Evolutionary conservation across 2,329 filamentous ascomycete genomes (phyloP).

Genomic region (Calonectria leucothoes): DNA sequence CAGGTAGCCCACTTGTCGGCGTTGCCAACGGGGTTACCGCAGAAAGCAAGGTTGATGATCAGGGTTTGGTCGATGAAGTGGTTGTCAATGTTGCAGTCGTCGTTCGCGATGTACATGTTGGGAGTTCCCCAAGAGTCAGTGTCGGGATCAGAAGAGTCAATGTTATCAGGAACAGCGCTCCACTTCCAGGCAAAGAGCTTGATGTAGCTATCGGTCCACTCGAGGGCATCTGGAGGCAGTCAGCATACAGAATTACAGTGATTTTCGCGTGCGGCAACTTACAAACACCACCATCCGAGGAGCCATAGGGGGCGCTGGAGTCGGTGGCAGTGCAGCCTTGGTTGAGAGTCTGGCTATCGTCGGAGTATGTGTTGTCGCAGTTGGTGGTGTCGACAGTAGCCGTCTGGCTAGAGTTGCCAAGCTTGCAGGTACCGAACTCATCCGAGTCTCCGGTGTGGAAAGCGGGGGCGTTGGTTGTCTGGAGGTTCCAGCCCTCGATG

Average conservation of each 20-base stretch:
- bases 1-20: constrained; percentile 29
- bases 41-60: constrained; percentile 80
- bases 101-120: constrained; percentile 67
- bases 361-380: constrained; percentile 53
- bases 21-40: constrained; percentile 73
- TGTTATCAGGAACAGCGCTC: constrained; percentile 47
- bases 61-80: constrained; percentile 77
- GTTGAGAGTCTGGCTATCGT: constrained; percentile 46
- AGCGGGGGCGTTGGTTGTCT: constrained; percentile 66
- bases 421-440: constrained; percentile 49
- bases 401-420: constrained; percentile 46
- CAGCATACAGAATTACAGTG: constrained; percentile 33
- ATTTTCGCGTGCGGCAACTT: constrained; percentile 50
- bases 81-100: constrained; percentile 70
- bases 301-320: constrained; percentile 52
- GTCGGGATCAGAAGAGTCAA: constrained; percentile 61
- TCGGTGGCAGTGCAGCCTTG: constrained; percentile 57
- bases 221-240: constrained; percentile 47
- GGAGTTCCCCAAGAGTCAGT: constrained; percentile 75
- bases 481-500: constrained; percentile 73
- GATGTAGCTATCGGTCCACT: constrained; percentile 55
- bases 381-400: constrained; percentile 48
- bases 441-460: constrained; percentile 61
- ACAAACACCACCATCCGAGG: constrained; percentile 53
- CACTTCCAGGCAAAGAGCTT: constrained; percentile 55